Conservation (phyloP, 352 stramenopile species). For the Pilasporangium apinafurcum region DNA sequence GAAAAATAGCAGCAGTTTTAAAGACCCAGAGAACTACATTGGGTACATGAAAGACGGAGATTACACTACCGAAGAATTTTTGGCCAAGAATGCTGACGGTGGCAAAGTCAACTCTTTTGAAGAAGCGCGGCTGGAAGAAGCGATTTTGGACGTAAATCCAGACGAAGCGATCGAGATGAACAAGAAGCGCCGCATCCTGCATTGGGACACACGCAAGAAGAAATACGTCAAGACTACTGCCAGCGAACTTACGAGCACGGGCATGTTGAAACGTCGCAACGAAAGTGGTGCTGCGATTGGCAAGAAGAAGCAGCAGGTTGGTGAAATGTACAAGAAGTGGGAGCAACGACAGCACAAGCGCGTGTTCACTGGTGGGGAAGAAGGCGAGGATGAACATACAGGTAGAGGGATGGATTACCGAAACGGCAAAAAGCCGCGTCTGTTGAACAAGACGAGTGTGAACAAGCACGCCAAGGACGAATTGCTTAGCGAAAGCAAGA, state of each 20-base stretch:
- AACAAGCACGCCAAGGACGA: conserved; percentile 82
- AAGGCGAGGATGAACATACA: conserved; percentile 50
- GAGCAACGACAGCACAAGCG: conserved; percentile 87
- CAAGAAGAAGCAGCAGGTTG: conserved; percentile 87
- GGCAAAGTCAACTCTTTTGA: conserved; percentile 77
- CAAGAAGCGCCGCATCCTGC: conserved; percentile 96
- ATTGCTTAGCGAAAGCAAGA: conserved; percentile 67
- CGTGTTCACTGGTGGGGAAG: conserved; percentile 63
- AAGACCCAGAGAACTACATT: conserved; percentile 85
- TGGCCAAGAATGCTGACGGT: conserved; percentile 65
- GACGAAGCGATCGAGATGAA: conserved; percentile 97
- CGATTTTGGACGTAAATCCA: conserved; percentile 96
- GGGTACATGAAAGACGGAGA: conserved; percentile 78
- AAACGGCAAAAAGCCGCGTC: conserved; percentile 64
- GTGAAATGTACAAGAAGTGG: conserved; percentile 94
- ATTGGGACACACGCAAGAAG: conserved; percentile 99
- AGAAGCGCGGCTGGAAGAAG: conserved; percentile 90
- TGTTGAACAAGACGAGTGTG: conserved; percentile 29
- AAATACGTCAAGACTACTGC: conserved; percentile 94
- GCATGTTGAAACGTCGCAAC: conserved; percentile 81
- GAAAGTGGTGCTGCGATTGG: conserved; percentile 71
- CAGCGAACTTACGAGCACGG: conserved; percentile 80
- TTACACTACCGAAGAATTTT: conserved; percentile 66
- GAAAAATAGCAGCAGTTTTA: conserved; percentile 32
- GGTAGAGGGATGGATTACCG: conserved; percentile 63